These are phyloP conservation scores for Lentinus brumalis DNA, from an alignment of 768 basidiomycete genomes.

Conservation along the genomic window DNA sequence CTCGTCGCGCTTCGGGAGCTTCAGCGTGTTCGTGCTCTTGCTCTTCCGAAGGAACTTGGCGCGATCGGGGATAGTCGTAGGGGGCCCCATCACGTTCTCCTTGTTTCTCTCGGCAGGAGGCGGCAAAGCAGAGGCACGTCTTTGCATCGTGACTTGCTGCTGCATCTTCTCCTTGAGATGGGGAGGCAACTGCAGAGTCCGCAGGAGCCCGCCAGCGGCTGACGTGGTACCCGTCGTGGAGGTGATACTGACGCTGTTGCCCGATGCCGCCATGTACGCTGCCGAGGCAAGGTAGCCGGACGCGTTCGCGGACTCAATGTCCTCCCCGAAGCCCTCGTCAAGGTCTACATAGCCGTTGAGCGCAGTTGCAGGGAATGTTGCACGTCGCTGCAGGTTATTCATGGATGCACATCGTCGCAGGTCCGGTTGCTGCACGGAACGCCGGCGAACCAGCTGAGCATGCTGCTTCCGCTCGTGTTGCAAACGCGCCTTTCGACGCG, in stretches of 20 bases:
- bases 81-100: constrained; percentile 67
- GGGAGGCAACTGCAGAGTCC: constrained; percentile 53
- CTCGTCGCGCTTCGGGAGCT: constrained; percentile 79
- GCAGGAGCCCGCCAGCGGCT: constrained; percentile 47
- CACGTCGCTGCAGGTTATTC: constrained; percentile 69
- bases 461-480: constrained; percentile 32
- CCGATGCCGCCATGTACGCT: constrained; percentile 86
- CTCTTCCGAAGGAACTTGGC: constrained; percentile 65
- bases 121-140: constrained; percentile 43
- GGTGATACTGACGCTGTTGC: constrained; percentile 92
- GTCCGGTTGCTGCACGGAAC: constrained; percentile 43
- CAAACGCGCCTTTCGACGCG: constrained; percentile 40
- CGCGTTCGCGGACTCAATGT: constrained; percentile 59
- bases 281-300: constrained; percentile 71
- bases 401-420: constrained; percentile 76
- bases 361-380: constrained; percentile 39
- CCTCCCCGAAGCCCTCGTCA: constrained; percentile 42
- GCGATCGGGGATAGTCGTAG: constrained; percentile 56
- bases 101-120: constrained; percentile 33
- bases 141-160: constrained; percentile 69
- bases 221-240: constrained; percentile 90
- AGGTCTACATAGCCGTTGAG: constrained; percentile 45
- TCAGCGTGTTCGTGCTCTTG: constrained; percentile 77
- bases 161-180: constrained; percentile 57
- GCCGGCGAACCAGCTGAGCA: constrained; percentile 11